phyloP scores from a whole-genome alignment of 2,329 filamentous ascomycete genomes.

The Trichoderma semiorbis region DNA sequence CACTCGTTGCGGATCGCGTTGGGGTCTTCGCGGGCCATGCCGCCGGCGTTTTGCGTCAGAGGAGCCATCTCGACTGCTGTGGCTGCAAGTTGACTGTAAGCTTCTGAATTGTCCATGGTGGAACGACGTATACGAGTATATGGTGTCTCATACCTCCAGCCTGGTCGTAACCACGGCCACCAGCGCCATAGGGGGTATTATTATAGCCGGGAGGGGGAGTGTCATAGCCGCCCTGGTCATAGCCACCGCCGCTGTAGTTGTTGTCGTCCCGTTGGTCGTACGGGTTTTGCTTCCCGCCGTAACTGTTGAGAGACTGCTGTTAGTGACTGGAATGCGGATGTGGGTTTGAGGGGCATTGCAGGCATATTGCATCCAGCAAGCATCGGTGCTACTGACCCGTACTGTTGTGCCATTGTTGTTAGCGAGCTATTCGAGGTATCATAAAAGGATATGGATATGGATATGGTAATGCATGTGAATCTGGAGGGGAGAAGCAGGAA shows the following conservation, averaged over 20 bases:
- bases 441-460: background rate
- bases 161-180: constrained; percentile 25
- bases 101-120: background rate
- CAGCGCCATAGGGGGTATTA: constrained; percentile 24
- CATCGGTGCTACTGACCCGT: constrained; percentile 46
- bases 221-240: constrained; percentile 22
- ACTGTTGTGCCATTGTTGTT: constrained; percentile 40
- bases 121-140: background rate
- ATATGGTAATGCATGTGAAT: background rate
- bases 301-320: constrained; percentile 40
- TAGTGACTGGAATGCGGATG: constrained; percentile 26
- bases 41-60: constrained; percentile 50
- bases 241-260: constrained; percentile 24
- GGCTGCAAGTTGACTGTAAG: constrained; percentile 26
- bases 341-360: background rate
- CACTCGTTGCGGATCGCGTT: constrained; percentile 84
- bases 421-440: constrained; percentile 23
- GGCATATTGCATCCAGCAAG: background rate
- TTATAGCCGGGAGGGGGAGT: constrained; percentile 12
- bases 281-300: constrained; percentile 54
- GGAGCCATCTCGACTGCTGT: constrained; percentile 69
- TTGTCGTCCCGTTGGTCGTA: constrained; percentile 54
- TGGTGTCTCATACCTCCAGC: constrained; percentile 27
- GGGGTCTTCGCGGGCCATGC: constrained; percentile 54
- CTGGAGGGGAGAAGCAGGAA: background rate